These are phyloP conservation scores for Coemansia sp. DNA, from an alignment of 371 early-diverging fungal genomes.

Conservation along the genomic window DNA sequence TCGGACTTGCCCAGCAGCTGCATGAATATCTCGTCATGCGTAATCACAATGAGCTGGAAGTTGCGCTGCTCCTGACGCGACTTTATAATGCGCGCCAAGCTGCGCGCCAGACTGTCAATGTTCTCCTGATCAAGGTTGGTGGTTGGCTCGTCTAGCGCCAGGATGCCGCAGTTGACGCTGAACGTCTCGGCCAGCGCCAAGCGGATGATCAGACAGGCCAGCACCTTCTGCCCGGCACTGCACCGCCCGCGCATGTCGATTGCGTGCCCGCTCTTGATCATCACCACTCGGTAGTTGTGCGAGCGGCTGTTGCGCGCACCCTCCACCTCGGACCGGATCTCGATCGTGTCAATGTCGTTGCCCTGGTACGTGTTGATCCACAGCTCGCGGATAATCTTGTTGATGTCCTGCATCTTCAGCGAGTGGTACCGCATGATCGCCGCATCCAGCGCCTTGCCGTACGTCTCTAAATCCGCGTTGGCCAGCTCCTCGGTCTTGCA, in stretches of 20 bases:
- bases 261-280: slow-evolving; percentile 90
- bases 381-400: slow-evolving; percentile 93
- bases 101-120: slow-evolving; percentile 87
- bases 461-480: slow-evolving; percentile 79
- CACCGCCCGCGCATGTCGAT: slow-evolving; percentile 98
- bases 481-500: slow-evolving; percentile 79
- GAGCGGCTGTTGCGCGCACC: slow-evolving; percentile 64
- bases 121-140: slow-evolving; percentile 98
- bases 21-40: slow-evolving; percentile 99
- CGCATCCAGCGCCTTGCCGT: slow-evolving; percentile 80
- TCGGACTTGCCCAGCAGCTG: slow-evolving; percentile 75
- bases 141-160: slow-evolving; percentile 99
- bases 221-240: slow-evolving; percentile 98
- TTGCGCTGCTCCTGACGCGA: slow-evolving; percentile 77
- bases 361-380: slow-evolving; percentile 98
- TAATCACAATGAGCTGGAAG: slow-evolving; percentile 98
- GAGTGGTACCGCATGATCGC: slow-evolving; percentile 96
- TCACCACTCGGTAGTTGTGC: slow-evolving; percentile 97
- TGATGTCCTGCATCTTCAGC: slow-evolving; percentile 97
- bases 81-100: slow-evolving; percentile 76
- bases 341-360: slow-evolving; percentile 94
- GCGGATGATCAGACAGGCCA: slow-evolving; percentile 96
- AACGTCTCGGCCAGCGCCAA: slow-evolving; percentile 98
- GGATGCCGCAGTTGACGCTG: slow-evolving; percentile 90
- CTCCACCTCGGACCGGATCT: slow-evolving; percentile 89